Evolutionary conservation across 1,139 yeast species (phyloP), one percentile per base, ranked within the genome.

Genomic region (Magnusiomyces ingens): DNA sequence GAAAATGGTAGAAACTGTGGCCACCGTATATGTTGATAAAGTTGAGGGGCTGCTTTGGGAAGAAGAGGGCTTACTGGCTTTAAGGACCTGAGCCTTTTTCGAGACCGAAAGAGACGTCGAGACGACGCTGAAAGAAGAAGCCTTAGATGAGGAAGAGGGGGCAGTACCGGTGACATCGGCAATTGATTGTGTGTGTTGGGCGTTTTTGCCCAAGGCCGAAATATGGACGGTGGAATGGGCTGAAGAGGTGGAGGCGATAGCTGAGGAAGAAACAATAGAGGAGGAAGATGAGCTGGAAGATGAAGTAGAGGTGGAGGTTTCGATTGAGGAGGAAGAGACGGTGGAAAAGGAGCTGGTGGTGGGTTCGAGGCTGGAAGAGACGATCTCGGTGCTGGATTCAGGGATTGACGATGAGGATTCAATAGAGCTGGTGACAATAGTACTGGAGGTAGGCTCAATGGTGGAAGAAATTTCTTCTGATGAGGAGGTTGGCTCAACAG

Each of bases 251-350:
- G 8, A 4, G 32, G 32, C 32, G 32, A 4, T 26, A 13, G 53
- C 29, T n/a, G 44, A 35, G 17, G 48, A 38, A 6, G 59, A 40
- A 19, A 49, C 35, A 45, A 55, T 51, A 29, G 61, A 56, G 11
- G 58, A 45, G 17, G 63, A 50, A 21, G 57, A 50, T 12, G 62
- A 52, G 13, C 63, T 54, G 38, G 59, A 52, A 13, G 58, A 35
- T 15, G 59, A 22, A 32, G 52, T 36, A 55, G 58, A 21, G 13
- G 42, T 55, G 38, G 58, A 45, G 41, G 50, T 51, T 26, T 57
- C 49, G 37, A 45, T 41, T 15, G 58, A 52, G 42, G 48, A 47
- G 18, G 58, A 52, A 15, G 47, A 19, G 32, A 57, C 50, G 40
- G 55, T 53, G 38, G 55, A 43, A 47, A 52, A 48, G 36, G 54